These are phyloP conservation scores for Entamoeba histolytica DNA, from an alignment of 208 protist genomes.

Conservation along the genomic window DNA sequence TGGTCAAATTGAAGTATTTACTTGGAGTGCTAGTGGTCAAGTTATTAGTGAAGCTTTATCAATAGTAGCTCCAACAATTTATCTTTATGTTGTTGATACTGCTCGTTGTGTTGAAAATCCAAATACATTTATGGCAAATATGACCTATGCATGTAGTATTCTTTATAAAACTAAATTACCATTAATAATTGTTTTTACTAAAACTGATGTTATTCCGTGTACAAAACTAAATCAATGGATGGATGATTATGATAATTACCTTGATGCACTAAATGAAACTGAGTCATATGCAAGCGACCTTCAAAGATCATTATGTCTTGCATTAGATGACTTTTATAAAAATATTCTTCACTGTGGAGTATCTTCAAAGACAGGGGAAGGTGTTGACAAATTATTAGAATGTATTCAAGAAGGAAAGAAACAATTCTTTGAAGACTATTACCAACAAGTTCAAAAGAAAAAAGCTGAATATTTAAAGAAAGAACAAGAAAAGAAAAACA, in stretches of 20 bases:
- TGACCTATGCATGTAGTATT: conserved; percentile 90
- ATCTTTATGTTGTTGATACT: conserved; percentile 87
- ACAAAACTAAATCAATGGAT: not conserved
- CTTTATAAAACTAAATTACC: conserved; percentile 87
- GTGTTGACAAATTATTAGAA: not conserved
- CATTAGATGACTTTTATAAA: not conserved
- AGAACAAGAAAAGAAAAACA: not conserved
- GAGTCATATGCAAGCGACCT: not conserved
- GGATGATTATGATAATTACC: not conserved
- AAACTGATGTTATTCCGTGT: conserved; percentile 55
- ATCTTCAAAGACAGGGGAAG: not conserved
- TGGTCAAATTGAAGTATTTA: conserved; percentile 90
- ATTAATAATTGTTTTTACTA: conserved; percentile 89
- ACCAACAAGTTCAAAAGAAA: not conserved
- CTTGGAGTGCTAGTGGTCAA: conserved; percentile 79
- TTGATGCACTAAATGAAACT: not conserved
- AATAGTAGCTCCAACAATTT: conserved; percentile 64
- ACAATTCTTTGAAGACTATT: not conserved
- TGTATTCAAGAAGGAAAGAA: not conserved
- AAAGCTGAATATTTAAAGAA: not conserved
- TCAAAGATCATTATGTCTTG: not conserved
- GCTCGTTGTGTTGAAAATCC: conserved; percentile 56
- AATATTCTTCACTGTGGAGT: not conserved
- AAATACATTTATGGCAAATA: conserved; percentile 90
- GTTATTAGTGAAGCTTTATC: conserved; percentile 80